A percentile compares a stretch with the other conserved stretches of the same genome.
These are phyloP conservation scores for Aspergillus calidoustus DNA, from an alignment of 2,329 filamentous ascomycete species.

Conservation along the genomic window DNA sequence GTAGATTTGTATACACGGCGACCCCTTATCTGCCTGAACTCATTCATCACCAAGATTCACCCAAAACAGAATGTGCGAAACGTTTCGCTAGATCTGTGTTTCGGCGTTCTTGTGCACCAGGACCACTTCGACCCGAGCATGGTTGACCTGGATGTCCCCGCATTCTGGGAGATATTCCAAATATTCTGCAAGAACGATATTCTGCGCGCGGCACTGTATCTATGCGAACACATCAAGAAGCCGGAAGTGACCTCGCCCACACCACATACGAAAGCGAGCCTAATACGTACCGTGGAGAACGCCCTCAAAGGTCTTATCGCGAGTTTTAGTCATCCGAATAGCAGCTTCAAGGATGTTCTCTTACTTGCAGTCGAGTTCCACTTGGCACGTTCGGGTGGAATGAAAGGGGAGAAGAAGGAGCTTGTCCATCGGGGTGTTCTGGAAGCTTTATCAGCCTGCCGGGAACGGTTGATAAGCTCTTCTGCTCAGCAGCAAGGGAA, in stretches of 20 bases:
- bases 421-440: conserved; percentile 34
- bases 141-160: conserved; percentile 30
- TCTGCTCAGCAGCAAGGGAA: neutral
- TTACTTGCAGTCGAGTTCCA: conserved; percentile 36
- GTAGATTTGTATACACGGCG: neutral
- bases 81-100: neutral
- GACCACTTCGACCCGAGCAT: conserved; percentile 38
- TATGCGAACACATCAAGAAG: conserved; percentile 36
- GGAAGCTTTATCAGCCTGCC: conserved; percentile 26
- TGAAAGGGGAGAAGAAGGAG: conserved; percentile 28
- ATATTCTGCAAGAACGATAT: conserved; percentile 35
- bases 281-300: conserved; percentile 34
- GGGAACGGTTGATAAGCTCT: conserved; percentile 21
- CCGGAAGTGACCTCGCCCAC: neutral
- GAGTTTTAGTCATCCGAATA: conserved; percentile 32
- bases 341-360: conserved; percentile 37
- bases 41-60: neutral
- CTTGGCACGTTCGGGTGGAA: conserved; percentile 33
- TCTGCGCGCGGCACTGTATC: conserved; percentile 34
- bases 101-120: neutral
- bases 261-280: conserved; percentile 28
- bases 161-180: conserved; percentile 36
- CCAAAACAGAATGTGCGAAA: neutral
- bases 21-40: neutral
- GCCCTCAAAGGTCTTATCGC: conserved; percentile 35